phyloP scores from a whole-genome alignment of 2,329 filamentous ascomycete genomes.

The Fusarium sp. region DNA sequence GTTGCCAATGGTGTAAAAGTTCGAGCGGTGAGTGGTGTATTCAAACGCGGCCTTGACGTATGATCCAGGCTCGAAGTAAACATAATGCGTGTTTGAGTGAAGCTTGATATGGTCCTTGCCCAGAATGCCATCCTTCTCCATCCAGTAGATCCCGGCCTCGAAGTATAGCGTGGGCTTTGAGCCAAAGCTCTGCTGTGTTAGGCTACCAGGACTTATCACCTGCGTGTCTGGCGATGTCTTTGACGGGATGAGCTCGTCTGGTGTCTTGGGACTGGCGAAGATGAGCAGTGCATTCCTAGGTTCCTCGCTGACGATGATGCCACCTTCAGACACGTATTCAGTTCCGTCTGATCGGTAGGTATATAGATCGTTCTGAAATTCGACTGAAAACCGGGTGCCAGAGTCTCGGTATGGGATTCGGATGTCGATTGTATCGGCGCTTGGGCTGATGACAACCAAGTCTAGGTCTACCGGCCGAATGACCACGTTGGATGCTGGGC shows the following conservation, averaged over 20 bases:
- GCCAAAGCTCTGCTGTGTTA: constrained; percentile 23
- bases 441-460: background rate
- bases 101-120: constrained; percentile 39
- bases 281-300: background rate
- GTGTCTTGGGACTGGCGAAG: background rate
- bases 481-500: background rate
- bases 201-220: constrained; percentile 11
- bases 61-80: constrained; percentile 48
- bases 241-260: constrained; percentile 42
- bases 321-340: constrained; percentile 33
- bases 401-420: constrained; percentile 40
- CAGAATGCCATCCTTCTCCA: constrained; percentile 12
- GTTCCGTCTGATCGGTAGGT: constrained; percentile 37
- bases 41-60: constrained; percentile 54
- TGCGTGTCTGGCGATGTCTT: constrained; percentile 16
- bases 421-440: constrained; percentile 23
- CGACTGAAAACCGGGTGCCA: constrained; percentile 49
- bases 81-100: constrained; percentile 36
- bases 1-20: constrained; percentile 49
- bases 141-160: constrained; percentile 49
- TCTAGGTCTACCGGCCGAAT: background rate
- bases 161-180: constrained; percentile 43
- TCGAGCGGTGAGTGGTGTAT: constrained; percentile 39
- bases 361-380: constrained; percentile 48
- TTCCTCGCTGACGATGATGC: constrained; percentile 32